Percentiles rank a stretch among this genome's conserved stretches.
phyloP scores from a whole-genome alignment of 495 filamentous ascomycete species.

The Tricharina praecox region DNA sequence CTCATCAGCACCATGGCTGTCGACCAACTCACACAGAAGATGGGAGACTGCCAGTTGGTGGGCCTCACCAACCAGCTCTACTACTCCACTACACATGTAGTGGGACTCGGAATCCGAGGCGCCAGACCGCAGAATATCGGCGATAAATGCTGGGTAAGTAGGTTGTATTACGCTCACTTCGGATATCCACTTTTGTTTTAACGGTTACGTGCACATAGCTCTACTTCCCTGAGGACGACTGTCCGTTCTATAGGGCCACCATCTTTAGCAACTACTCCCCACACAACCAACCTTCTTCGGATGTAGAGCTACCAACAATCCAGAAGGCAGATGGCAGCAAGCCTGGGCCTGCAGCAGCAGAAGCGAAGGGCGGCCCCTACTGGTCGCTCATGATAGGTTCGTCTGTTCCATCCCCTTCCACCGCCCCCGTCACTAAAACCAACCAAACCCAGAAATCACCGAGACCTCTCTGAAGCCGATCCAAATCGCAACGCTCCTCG shows the following conservation, averaged over 20 bases:
- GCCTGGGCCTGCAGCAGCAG: constrained; percentile 44
- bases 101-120: constrained; percentile 89
- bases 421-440: not conserved
- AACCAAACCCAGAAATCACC: constrained; percentile 49
- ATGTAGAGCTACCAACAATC: constrained; percentile 70
- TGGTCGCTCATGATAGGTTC: constrained; percentile 90
- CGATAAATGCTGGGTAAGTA: constrained; percentile 91
- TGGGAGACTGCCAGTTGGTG: constrained; percentile 71
- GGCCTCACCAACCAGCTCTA: constrained; percentile 77
- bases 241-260: constrained; percentile 98
- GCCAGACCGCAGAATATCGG: constrained; percentile 87
- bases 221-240: constrained; percentile 98
- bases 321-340: constrained; percentile 73
- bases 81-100: constrained; percentile 94
- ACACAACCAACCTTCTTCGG: constrained; percentile 77
- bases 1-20: constrained; percentile 94
- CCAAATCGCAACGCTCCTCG: constrained; percentile 61
- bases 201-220: constrained; percentile 38
- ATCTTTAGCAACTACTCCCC: constrained; percentile 99
- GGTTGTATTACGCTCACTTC: not conserved
- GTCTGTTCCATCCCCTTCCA: not conserved
- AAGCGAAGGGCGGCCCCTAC: constrained; percentile 75
- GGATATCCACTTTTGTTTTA: not conserved
- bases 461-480: constrained; percentile 93
- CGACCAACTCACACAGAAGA: constrained; percentile 69